Conservation (phyloP, 345 rosid species). For the Boechera divaricarpa region DNA sequence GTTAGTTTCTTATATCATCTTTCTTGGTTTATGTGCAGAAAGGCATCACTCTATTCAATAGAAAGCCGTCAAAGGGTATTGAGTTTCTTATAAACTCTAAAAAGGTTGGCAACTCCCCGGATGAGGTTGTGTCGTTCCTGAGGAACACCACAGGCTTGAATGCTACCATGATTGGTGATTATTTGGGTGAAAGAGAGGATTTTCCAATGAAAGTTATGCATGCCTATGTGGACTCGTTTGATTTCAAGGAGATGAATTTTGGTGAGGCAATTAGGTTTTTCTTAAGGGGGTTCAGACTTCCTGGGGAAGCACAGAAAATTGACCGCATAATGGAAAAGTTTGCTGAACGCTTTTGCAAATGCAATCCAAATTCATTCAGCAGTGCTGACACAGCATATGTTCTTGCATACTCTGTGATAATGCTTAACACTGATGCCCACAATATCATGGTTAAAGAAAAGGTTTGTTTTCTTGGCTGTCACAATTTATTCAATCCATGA, state of each 20-base stretch:
- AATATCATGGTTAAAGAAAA: slow-evolving; percentile 95
- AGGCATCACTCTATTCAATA: slow-evolving; percentile 80
- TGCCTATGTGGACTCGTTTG: slow-evolving; percentile 92
- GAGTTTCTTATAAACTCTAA: slow-evolving; percentile 75
- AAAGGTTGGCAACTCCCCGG: slow-evolving; percentile 80
- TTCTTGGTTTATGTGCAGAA: slow-evolving; percentile 64
- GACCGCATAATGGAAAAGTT: slow-evolving; percentile 98
- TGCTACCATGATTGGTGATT: slow-evolving; percentile 92
- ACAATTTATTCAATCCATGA: slow-evolving; percentile 12
- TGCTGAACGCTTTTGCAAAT: slow-evolving; percentile 96
- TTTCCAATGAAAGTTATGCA: slow-evolving; percentile 91
- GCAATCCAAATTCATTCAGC: slow-evolving; percentile 86
- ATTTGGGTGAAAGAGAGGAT: slow-evolving; percentile 96
- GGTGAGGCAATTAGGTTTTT: slow-evolving; percentile 94
- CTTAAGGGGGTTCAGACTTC: slow-evolving; percentile 86
- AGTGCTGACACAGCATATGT: slow-evolving; percentile 98
- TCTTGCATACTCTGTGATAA: slow-evolving; percentile 91
- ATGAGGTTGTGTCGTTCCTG: slow-evolving; percentile 83
- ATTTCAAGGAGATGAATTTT: slow-evolving; percentile 84
- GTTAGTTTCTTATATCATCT: slow-evolving; percentile 16
- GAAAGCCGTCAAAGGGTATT: slow-evolving; percentile 92
- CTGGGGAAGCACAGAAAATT: slow-evolving; percentile 99
- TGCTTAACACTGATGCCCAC: slow-evolving; percentile 99
- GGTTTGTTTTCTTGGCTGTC: slow-evolving; percentile 59
- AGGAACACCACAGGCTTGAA: slow-evolving; percentile 73